phyloP scores from a whole-genome alignment of 176 grass and related monocot species.

The Eragrostis curvula region DNA sequence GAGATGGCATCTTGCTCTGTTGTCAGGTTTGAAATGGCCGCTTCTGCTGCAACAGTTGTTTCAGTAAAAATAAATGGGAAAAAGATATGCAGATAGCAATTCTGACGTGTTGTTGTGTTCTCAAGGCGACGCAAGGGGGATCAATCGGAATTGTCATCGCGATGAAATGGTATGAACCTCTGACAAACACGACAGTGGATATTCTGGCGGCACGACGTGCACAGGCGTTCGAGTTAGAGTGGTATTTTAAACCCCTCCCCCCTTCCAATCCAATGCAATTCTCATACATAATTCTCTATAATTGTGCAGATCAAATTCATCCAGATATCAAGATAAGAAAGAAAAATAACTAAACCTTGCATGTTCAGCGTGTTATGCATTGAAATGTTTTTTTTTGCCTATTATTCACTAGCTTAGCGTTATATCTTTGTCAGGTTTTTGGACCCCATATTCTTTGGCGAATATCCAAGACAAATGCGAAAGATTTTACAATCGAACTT shows the following conservation, averaged over 20 bases:
- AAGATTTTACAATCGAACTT: slow-evolving; percentile 49
- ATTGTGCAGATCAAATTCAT: too few relatives aligned
- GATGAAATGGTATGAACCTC: slow-evolving; percentile 53
- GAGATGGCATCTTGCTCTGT: neutral
- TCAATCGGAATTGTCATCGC: slow-evolving; percentile 52
- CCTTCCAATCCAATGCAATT: too few relatives aligned
- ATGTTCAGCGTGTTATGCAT: too few relatives aligned
- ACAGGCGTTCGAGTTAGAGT: slow-evolving; percentile 27
- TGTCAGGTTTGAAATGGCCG: too few relatives aligned
- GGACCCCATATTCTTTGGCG: slow-evolving; percentile 59
- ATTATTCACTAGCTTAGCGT: too few relatives aligned
- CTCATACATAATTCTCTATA: too few relatives aligned
- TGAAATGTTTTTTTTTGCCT: too few relatives aligned
- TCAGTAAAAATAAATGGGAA: too few relatives aligned
- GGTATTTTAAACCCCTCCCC: slow-evolving; percentile 16
- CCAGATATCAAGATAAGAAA: too few relatives aligned
- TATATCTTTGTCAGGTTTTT: slow-evolving; percentile 52
- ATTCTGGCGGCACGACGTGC: slow-evolving; percentile 47
- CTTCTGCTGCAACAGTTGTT: neutral
- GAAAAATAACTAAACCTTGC: too few relatives aligned
- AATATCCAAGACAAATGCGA: slow-evolving; percentile 60
- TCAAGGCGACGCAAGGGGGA: slow-evolving; percentile 60
- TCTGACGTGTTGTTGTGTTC: neutral
- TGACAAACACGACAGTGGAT: slow-evolving; percentile 54
- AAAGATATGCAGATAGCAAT: neutral